phyloP scores from a whole-genome alignment of 228 moss, liverwort and hornwort genomes.

The Sphagnum magellanicum region DNA sequence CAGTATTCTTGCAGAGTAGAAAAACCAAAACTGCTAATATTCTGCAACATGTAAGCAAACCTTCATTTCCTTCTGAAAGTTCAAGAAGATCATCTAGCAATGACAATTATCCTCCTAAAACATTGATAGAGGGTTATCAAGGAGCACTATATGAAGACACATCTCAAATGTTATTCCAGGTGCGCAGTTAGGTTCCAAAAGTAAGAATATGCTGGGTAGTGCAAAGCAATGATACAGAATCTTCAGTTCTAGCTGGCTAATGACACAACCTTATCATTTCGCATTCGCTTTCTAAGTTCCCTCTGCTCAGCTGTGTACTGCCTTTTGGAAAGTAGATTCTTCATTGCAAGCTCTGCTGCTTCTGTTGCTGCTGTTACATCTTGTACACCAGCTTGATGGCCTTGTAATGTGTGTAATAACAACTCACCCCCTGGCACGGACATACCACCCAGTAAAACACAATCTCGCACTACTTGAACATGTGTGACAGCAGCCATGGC shows the following conservation, averaged over 20 bases:
- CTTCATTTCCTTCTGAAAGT: too few species aligned
- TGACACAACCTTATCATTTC: conserved; percentile 73
- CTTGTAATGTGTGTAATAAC: conserved; percentile 53
- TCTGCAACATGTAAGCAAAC: too few species aligned
- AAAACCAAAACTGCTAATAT: too few species aligned
- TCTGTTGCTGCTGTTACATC: conserved; percentile 60
- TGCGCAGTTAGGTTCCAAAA: too few species aligned
- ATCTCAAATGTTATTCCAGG: too few species aligned
- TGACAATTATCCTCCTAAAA: too few species aligned
- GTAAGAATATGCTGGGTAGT: too few species aligned
- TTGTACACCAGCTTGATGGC: conserved; percentile 30
- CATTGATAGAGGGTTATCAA: too few species aligned
- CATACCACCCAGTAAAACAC: conserved; percentile 24
- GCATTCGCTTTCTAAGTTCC: conserved; percentile 80
- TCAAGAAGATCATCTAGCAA: too few species aligned
- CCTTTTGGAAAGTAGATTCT: conserved; percentile 75
- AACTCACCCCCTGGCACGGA: conserved; percentile 49
- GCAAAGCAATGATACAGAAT: too few species aligned
- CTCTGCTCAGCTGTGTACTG: conserved; percentile 72
- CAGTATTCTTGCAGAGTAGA: too few species aligned
- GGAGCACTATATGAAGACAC: too few species aligned
- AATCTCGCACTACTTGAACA: conserved; percentile 34
- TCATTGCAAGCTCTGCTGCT: conserved; percentile 79
- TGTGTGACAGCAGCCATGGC: conserved; percentile 57
- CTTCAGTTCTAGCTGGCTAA: conserved; percentile 1